Evolutionary conservation across 2,329 filamentous ascomycete species (phyloP), one percentile per base, ranked within the genome.

Genomic region (Calonectria pseudoturangicola): DNA sequence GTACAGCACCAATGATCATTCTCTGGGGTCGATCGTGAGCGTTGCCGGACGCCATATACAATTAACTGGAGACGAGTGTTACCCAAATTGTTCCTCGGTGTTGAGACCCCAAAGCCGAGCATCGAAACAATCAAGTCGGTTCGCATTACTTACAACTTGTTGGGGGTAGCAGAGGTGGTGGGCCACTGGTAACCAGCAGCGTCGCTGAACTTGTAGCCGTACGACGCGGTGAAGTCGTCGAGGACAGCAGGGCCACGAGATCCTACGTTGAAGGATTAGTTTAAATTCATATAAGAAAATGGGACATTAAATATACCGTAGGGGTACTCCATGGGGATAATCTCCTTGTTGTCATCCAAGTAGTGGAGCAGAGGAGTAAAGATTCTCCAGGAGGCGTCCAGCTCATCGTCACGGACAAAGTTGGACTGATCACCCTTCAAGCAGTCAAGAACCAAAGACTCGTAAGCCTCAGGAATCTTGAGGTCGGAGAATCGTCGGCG

Each of bases 351-450:
- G 84, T 98, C 95, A 77, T 99, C 97, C 15, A 99, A 92, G 87
- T 99, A 99, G 89, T 99, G 96, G 75, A 99, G 90, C 45, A 99
- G 93, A 79, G 97, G 97, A 2, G 95, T 98, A 87, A 99, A 99
- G 86, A 99, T 97, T 85, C 96, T 95, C 97, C 97, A 99, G 87
- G 94, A 97, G 73, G 97, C 95, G 82, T 99, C 97, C 36, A 99
- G 91, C 88, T 99, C 97, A 83, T 98, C 95, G 80, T 98, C 95
- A 88, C 95, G 93, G 76, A 98, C 95, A 86, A 99, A 99, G 92
- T 99, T 99, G 86, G 96, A 98, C 90, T 99, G 97, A 83, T 99
- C 97, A 74, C 97, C 97, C 92, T 99, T 99, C 81, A 99, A 90
- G 79, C 96, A 97, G 85, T 99, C 97, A 71, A 99, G 91, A 79